These are phyloP conservation scores for Fusarium graminum DNA, from an alignment of 2,329 filamentous ascomycete genomes.

Conservation along the genomic window DNA sequence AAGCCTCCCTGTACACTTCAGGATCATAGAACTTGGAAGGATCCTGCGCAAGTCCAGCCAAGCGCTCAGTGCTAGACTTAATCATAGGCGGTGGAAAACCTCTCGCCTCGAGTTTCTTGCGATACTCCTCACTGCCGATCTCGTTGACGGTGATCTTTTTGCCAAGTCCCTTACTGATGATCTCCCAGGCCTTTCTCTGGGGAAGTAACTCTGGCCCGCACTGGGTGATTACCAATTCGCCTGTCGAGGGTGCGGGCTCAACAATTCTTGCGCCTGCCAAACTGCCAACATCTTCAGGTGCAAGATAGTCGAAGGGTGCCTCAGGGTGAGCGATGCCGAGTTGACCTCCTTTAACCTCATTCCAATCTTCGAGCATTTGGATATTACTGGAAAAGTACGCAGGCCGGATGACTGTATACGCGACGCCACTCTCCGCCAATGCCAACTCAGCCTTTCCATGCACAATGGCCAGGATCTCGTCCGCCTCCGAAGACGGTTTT, in stretches of 20 bases:
- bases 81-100: not conserved
- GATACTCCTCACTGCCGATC: not conserved
- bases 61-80: conserved; percentile 1
- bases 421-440: conserved; percentile 1
- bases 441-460: conserved; percentile 27
- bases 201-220: conserved; percentile 21
- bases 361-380: conserved; percentile 8
- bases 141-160: conserved; percentile 11
- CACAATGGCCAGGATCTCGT: not conserved
- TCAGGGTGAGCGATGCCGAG: not conserved
- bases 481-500: not conserved
- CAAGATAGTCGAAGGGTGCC: conserved; percentile 22
- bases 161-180: not conserved
- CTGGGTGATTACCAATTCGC: not conserved
- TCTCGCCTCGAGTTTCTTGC: conserved; percentile 1
- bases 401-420: conserved; percentile 3
- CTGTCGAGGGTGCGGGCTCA: not conserved
- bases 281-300: conserved; percentile 22
- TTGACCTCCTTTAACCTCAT: not conserved
- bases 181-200: conserved; percentile 9
- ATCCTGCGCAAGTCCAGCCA: not conserved
- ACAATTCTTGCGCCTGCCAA: conserved; percentile 9
- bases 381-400: conserved; percentile 32
- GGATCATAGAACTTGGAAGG: not conserved
- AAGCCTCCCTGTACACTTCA: conserved; percentile 1